Conservation (phyloP, 2,329 filamentous ascomycete species). For the Xylaria sp. region DNA sequence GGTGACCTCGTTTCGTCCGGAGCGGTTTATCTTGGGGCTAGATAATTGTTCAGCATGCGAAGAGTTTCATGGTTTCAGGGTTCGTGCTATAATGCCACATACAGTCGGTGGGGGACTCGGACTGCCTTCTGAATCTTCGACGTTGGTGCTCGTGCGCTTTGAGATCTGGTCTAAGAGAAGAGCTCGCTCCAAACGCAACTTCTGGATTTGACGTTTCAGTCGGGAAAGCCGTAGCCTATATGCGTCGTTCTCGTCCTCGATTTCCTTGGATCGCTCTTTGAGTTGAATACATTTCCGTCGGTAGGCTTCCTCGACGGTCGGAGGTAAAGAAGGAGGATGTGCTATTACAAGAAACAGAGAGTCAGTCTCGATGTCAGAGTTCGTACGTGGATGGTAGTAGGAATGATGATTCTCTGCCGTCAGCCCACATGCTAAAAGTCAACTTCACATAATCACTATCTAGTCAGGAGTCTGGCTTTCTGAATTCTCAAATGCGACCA, state of each 20-base stretch:
- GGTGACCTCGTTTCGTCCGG: constrained; percentile 77
- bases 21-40: constrained; percentile 83
- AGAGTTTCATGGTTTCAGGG: constrained; percentile 11
- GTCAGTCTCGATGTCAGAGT: constrained; percentile 51
- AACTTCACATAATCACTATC: background rate
- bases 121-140: constrained; percentile 82
- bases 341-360: constrained; percentile 50
- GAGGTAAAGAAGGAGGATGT: constrained; percentile 74
- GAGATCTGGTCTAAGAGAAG: constrained; percentile 78
- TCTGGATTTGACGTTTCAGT: constrained; percentile 86
- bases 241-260: constrained; percentile 90
- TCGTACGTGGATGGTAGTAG: background rate
- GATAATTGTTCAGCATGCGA: constrained; percentile 43
- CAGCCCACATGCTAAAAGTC: constrained; percentile 1
- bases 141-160: constrained; percentile 78
- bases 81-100: constrained; percentile 51
- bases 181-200: constrained; percentile 87
- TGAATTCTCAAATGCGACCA: background rate
- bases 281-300: constrained; percentile 96
- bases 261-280: constrained; percentile 89
- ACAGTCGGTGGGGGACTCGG: constrained; percentile 83
- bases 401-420: background rate
- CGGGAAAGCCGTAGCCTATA: constrained; percentile 81
- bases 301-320: constrained; percentile 95
- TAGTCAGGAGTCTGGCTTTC: background rate